These are phyloP conservation scores for Cryptococcus sp. DNA, from an alignment of 1,284 basidiomycete genomes.

Conservation along the genomic window DNA sequence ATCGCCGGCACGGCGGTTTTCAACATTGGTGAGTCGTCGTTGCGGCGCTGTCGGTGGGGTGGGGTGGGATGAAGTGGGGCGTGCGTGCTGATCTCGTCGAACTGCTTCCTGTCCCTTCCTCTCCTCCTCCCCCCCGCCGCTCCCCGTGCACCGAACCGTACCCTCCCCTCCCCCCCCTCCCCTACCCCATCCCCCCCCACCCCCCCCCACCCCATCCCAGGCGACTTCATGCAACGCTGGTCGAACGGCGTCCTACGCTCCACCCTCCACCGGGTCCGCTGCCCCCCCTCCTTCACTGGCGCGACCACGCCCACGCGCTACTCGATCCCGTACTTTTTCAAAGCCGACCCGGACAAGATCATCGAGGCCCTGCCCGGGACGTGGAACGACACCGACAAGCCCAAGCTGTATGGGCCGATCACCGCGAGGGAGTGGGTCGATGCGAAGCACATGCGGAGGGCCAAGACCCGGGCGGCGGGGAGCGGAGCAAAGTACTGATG, in stretches of 20 bases:
- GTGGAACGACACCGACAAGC: constrained; percentile 37
- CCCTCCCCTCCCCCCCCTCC: no score
- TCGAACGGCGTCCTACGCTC: constrained; percentile 56
- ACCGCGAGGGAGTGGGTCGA: constrained; percentile 50
- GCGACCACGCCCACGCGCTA: constrained; percentile 55
- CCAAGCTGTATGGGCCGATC: constrained; percentile 47
- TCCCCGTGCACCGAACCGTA: no score
- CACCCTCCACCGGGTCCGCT: constrained; percentile 59
- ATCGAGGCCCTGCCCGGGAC: constrained; percentile 57
- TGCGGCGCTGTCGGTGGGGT: no score
- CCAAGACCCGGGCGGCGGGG: no score
- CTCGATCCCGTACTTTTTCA: constrained; percentile 58
- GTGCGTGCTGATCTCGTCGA: no score
- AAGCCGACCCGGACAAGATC: constrained; percentile 49
- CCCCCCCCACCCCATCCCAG: not conserved
- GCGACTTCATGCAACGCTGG: constrained; percentile 57
- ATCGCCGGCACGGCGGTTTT: constrained; percentile 56
- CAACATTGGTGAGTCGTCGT: constrained; percentile 55
- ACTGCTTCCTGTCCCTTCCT: no score
- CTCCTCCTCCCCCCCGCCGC: no score
- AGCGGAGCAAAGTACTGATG: no score
- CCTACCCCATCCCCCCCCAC: no score
- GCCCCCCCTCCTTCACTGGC: constrained; percentile 46
- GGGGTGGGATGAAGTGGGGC: no score
- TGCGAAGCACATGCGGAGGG: not conserved